Evolutionary conservation across 352 stramenopile genomes (phyloP), one percentile per base, ranked within the genome.

Genomic region (Globisporangium spinosum): DNA sequence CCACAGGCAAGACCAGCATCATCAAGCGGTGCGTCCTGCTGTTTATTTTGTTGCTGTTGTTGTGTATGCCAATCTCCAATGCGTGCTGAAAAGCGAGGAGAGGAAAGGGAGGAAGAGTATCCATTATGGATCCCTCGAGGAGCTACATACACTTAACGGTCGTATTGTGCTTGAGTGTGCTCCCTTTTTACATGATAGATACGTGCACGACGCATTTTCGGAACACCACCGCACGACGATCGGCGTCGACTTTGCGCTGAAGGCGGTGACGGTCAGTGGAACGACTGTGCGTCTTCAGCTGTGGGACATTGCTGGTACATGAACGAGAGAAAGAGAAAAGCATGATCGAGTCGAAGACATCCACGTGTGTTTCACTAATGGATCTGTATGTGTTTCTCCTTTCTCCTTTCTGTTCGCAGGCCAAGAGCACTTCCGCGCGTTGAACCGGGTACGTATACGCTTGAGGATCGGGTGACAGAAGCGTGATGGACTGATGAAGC

Each of bases 211-310:
- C 64, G 80, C 92, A 29, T 98, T 97, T 73, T 95, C 89, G 62
- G 89, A 95, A 70, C 90, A 97, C 77, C 91, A 97, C 70, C 91
- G 91, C 69, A 97, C 91, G 57, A 98, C 92, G 1, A 96, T 98
- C 53, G 92, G 92, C 34, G 90, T 97, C 53, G 93, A 98, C 71
- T 98, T 98, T 79, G 83, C 90, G 32, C 78, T 98, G 23, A 98
- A 98, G 75, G 78, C 92, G 20, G 79, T 98, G 60, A 92, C 86
- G 1, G 87, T 97, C 5, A 85, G 77, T 29, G 89, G 89, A 57
- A 97, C 86, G 53, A 97, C 85, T 40, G 89, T 97, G 53, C 89
- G 91, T 22, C 76, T 98, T 15, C 94, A 98, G 75, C 77, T 98
- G 22, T 98, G 94, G 94, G 94, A 98, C 62, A 98, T 98, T 58